Evolutionary conservation across 352 stramenopile species (phyloP), one percentile per base, ranked within the genome.

Genomic region (Globisporangium viniferum): DNA sequence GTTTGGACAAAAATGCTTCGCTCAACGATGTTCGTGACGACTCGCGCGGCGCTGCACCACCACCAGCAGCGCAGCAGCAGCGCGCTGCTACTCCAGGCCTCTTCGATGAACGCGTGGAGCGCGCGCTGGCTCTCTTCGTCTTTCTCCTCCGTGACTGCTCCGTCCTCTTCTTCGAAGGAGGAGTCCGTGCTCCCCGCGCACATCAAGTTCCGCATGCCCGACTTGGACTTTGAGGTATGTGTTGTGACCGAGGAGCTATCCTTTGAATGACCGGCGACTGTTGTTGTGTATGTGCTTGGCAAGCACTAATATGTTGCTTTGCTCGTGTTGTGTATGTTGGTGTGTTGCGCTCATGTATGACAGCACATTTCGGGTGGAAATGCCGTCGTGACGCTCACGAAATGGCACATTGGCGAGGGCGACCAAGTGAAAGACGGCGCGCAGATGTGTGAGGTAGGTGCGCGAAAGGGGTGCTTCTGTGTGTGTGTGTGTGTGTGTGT

Each of bases 201-300:
- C 73, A 89, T 90, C 72, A 94, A 94, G 77, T 94, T 95, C 75
- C 86, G 88, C 70, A 93, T 95, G 84, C 83, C 88, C 27, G 86
- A 95, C 69, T 66, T 95, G 64, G 81, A 95, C 70, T 93, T 95
- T 72, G 84, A 91, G 75, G 83, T 90, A 59, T 24, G 71, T 59
- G 48, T 20, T 20, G n/a, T 62, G 35, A 44, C 10, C n/a, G 33
- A 33, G 12, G 20, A 46, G 29, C 15, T 62, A 14, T n/a, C 9
- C 20, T 5, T 22, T 51, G 44, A 24, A 5, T 24, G 6, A 10
- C 14, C 18, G 18, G 15, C 3, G 15, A 5, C 12, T 51, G 44
- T 20, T 51, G 6, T 24, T 51, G 18, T 22, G 18, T 6, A 24
- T 36, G 18, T 41, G 4, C 1, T 57, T n/a, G 49, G 20, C 48